Percentiles rank a stretch among this genome's conserved stretches.
Evolutionary conservation across 139 green algal species (phyloP).

Genomic region (Tetradesmus obliquus): DNA sequence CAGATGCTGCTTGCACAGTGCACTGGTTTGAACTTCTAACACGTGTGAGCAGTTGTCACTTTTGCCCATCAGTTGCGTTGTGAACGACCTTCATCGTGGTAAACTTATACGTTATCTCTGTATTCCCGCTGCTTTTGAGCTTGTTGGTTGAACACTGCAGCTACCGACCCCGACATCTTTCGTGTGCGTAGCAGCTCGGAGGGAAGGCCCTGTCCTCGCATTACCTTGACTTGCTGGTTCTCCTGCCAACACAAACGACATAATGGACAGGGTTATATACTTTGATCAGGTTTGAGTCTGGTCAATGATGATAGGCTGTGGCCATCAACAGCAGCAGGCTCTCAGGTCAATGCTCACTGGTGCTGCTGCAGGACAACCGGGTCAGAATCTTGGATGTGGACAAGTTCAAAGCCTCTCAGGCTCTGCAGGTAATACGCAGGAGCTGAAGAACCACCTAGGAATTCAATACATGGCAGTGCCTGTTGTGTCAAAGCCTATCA

Average conservation of each 20-base stretch:
- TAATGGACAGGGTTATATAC: constrained; percentile 56
- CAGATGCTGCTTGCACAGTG: background rate
- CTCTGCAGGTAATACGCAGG: constrained; percentile 56
- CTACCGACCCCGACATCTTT: too few species aligned
- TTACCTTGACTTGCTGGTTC: too few species aligned
- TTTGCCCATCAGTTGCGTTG: too few species aligned
- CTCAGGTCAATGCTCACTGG: background rate
- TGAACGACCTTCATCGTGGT: too few species aligned
- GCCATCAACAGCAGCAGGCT: background rate
- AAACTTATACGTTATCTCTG: too few species aligned
- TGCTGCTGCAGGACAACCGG: constrained; percentile 58
- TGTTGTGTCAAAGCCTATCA: background rate
- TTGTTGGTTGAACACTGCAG: background rate
- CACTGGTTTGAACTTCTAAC: background rate
- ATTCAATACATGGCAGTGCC: background rate
- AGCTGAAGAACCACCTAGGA: too few species aligned
- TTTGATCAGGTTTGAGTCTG: constrained; percentile 61
- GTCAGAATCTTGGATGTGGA: constrained; percentile 69
- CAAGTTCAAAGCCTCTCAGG: constrained; percentile 61
- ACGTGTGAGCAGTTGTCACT: background rate
- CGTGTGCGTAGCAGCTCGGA: background rate
- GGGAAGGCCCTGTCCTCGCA: background rate
- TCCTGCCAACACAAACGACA: background rate
- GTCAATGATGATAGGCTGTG: background rate
- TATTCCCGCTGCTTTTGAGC: background rate